A percentile compares a stretch with the other conserved stretches of the same genome.
These are phyloP conservation scores for Saposhnikovia divaricata DNA, from an alignment of 129 eudicot species.

Conservation along the genomic window DNA sequence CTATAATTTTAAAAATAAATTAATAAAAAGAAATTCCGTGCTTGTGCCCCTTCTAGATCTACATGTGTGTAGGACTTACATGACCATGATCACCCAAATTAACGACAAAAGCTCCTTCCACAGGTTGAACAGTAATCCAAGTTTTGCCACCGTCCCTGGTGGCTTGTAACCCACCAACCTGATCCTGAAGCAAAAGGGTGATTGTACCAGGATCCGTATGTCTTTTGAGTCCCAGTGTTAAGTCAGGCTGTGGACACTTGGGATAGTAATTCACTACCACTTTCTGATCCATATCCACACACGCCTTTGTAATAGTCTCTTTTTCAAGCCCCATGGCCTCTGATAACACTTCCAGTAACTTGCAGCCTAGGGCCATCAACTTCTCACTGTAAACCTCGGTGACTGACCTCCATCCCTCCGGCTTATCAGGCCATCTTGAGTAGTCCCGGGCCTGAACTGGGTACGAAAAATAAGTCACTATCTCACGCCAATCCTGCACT, in stretches of 20 bases:
- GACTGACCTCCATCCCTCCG: slow-evolving; percentile 60
- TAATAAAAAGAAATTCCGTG: too few relatives aligned
- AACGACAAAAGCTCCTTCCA: slow-evolving; percentile 89
- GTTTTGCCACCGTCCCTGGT: slow-evolving; percentile 83
- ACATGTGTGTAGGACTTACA: slow-evolving; percentile 34
- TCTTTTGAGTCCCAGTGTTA: slow-evolving; percentile 76
- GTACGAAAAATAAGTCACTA: slow-evolving; percentile 81
- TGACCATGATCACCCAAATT: slow-evolving; percentile 94
- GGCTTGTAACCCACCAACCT: slow-evolving; percentile 96
- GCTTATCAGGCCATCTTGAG: slow-evolving; percentile 93
- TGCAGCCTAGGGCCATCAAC: slow-evolving; percentile 61
- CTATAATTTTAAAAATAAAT: too few relatives aligned
- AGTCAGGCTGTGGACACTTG: slow-evolving; percentile 85
- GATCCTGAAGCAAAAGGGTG: slow-evolving; percentile 78
- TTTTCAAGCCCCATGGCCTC: slow-evolving; percentile 90
- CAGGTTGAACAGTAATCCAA: slow-evolving; percentile 87
- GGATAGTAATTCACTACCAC: slow-evolving; percentile 82
- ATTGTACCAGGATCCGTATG: slow-evolving; percentile 96
- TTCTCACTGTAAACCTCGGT: slow-evolving; percentile 61
- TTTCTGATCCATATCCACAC: slow-evolving; percentile 96
- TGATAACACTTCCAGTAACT: slow-evolving; percentile 59
- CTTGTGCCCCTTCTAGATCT: not conserved
- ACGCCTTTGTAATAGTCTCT: slow-evolving; percentile 70
- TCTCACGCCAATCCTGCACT: slow-evolving; percentile 92
- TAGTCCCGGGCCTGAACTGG: slow-evolving; percentile 68